Evolutionary conservation across 1,139 yeast species (phyloP).

Genomic region (Pneumocystis sp.): DNA sequence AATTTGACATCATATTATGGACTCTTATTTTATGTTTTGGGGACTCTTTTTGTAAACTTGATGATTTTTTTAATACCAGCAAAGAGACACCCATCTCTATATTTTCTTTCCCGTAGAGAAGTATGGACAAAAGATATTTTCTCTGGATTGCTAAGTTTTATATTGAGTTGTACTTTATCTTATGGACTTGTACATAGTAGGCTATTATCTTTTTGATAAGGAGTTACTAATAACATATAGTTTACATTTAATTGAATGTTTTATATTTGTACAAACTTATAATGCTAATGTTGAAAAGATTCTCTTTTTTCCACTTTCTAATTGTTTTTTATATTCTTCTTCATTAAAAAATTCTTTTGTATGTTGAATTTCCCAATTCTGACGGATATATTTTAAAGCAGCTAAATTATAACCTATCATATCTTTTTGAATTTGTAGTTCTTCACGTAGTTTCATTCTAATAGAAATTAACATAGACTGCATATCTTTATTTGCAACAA

Average conservation of each 20-base stretch:
- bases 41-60: constrained; percentile 10
- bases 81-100: constrained; percentile 7
- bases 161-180: constrained; percentile 14
- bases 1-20: constrained; percentile 14
- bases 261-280: neutral
- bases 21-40: constrained; percentile 13
- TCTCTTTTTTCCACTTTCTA: constrained; percentile 50
- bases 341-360: constrained; percentile 62
- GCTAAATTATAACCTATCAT: constrained; percentile 77
- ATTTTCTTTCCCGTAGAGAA: constrained; percentile 2
- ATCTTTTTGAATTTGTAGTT: constrained; percentile 38
- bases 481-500: constrained; percentile 27
- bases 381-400: constrained; percentile 58
- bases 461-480: constrained; percentile 26
- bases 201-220: neutral
- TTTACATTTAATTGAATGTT: neutral
- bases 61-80: constrained; percentile 10
- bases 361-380: constrained; percentile 69
- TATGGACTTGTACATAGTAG: constrained; percentile 14
- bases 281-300: constrained; percentile 28
- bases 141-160: constrained; percentile 14
- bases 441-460: constrained; percentile 24
- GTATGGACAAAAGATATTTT: constrained; percentile 13
- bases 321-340: constrained; percentile 40
- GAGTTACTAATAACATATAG: neutral